Evolutionary conservation across 164 flowering plant species (phyloP), one percentile per base, ranked within the genome.

Genomic region (Umbilicus rupestris): DNA sequence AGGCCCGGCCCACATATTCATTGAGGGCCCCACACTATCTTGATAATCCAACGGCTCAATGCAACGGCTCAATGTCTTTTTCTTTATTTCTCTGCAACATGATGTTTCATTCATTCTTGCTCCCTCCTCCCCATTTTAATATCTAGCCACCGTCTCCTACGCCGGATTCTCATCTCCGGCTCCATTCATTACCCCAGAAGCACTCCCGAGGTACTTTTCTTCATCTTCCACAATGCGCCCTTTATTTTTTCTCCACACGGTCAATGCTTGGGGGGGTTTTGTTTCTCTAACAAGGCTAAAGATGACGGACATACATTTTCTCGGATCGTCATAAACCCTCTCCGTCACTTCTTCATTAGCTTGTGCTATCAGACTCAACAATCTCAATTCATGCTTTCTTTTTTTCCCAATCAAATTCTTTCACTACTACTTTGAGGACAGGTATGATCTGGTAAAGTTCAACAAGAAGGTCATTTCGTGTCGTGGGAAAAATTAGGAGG

Each of bases 101-200:
- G n/a, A n/a, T n/a, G n/a, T n/a, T n/a, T n/a, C n/a, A n/a, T n/a
- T n/a, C n/a, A n/a, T n/a, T n/a, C n/a, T n/a, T n/a, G n/a, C 33
- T 55, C 14, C 33, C 60, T 55, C 17, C 33, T 55, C 17, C 28
- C 30, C 30, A 55, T 55, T 28, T 28, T 28, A 71, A 39, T 74
- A 71, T 73, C 55, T 45, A 64, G 84, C 87, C 22, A 73, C 87
- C 71, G 98, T 93, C 19, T 67, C 84, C 30, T 93, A 90, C 64
- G 88, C 47, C 83, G 83, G 72, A 85, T 93, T 68, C 87, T 88
- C 15, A 71, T 90, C 35, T 90, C 98, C 66, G 96, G 96, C 22
- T 89, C 98, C 69, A 86, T 92, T 78, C 97, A 92, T 64, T 92
- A 92, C 71, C 97, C 97, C 28, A 76, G 97, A 77, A 92, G 98